Evolutionary conservation across 2,329 filamentous ascomycete species (phyloP).

Genomic region (Esteya vermicola): DNA sequence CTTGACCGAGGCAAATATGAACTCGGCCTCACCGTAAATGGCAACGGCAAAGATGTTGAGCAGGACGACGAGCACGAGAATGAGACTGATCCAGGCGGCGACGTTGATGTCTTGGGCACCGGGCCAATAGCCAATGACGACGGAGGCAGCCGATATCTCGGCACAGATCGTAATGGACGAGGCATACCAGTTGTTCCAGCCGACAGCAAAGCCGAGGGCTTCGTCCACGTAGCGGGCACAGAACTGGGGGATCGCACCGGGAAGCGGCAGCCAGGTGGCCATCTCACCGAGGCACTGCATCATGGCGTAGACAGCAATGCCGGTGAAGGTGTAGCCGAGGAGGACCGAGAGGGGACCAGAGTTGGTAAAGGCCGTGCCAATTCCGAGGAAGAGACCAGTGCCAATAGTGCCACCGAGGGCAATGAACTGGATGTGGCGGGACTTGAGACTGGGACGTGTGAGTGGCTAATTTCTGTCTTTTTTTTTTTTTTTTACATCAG

Average conservation of each 20-base stretch:
- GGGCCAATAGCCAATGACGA: conserved; percentile 31
- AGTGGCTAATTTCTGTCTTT: not conserved
- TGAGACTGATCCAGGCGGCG: conserved; percentile 32
- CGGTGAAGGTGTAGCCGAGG: conserved; percentile 27
- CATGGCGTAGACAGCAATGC: conserved; percentile 28
- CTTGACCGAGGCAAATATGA: conserved; percentile 28
- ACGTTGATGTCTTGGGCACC: conserved; percentile 13
- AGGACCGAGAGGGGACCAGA: conserved; percentile 29
- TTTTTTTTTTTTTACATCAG: no score
- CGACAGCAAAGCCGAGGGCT: conserved; percentile 31
- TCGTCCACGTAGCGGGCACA: conserved; percentile 33
- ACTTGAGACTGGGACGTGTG: conserved; percentile 18
- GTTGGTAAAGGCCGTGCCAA: conserved; percentile 24
- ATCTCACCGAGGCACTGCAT: conserved; percentile 37
- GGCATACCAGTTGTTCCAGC: conserved; percentile 38
- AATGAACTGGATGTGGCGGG: conserved; percentile 31
- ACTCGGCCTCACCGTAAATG: conserved; percentile 37
- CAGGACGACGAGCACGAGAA: conserved; percentile 28
- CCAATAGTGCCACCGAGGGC: conserved; percentile 33
- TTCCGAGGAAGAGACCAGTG: conserved; percentile 33
- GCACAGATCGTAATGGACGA: conserved; percentile 30
- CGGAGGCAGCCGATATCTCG: conserved; percentile 30
- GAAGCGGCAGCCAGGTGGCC: conserved; percentile 45
- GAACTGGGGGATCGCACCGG: conserved; percentile 36
- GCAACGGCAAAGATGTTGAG: conserved; percentile 38